Base-by-base conservation (phyloP, 2,329 filamentous ascomycete species). In the Bipolaris victoriae region DNA sequence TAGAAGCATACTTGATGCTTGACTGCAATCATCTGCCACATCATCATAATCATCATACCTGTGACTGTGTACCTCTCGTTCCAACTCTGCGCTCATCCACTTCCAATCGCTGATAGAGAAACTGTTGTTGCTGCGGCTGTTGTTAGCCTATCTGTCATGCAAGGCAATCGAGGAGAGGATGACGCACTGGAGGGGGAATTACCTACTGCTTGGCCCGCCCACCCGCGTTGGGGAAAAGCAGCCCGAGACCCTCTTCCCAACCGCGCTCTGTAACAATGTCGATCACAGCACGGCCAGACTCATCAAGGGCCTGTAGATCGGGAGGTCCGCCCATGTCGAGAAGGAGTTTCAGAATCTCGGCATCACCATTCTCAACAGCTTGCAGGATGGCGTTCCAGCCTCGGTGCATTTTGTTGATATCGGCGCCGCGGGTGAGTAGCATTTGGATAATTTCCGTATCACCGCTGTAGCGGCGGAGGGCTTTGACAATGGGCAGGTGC, bases 401-500 rank as follows among this genome's bases (percentile, higher is more conserved):
- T 16, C 72, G 67, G 55, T 75, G 69, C 72, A 75, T 75, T 52
- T 85, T 84, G 76, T 90, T 90, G 46, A 88, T 86, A 65, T 90
- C 86, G 1, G 86, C 88, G 9, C 88, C 88, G 58, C 83, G 81
- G 10, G 81, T 82, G 7, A 90, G 80, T 5, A 90, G 79, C 76
- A 88, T 79, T 71, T 87, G 82, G 31, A 90, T 80, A 52, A 88
- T 84, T 39, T 85, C 82, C 0, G 83, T 82, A 63, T 89, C 83
- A 62, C 88, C 82, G 7, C 80, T 80, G 52, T 83, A 83, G 20
- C 86, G 79, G 3, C 88, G 83, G 43, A 90, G 80, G 1, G 88
- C 86, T 74, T 90, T 90, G 71, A 90, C 87, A 51, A 90, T 82
- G 7, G 88, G 88, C 10, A 90, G 76, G 72, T 90, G 88, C 78